Evolutionary conservation across 768 basidiomycete genomes (phyloP), one percentile per base, ranked within the genome.

Genomic region (Vararia minispora): DNA sequence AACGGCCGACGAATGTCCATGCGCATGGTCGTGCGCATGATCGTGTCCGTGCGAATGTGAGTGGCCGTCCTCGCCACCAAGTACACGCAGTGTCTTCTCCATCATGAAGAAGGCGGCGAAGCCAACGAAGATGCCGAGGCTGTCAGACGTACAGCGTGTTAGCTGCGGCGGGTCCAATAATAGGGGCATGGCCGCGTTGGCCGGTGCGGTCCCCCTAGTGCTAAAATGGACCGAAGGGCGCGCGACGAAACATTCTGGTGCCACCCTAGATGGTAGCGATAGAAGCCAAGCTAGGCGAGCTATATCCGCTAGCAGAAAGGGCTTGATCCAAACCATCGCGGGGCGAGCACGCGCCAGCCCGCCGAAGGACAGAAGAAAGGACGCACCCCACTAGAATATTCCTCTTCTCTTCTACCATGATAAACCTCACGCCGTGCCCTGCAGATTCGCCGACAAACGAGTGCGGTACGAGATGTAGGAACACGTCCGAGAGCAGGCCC

Each of bases 71-170:
- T 72, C 78, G 26, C 75, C 69, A 29, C 77, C 74, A 14, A 91
- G 68, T 9, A 89, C 87, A 14, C 89, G 75, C 47, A 91, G 69
- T 9, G 83, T 76, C 62, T 92, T 94, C 56, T 94, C 90, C 75
- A 92, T 87, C 50, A 90, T 70, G 63, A 92, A 94, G 62, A 94
- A 94, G 0, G 84, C 63, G 24, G 86, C 78, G 58, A 94, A 94
- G 4, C 90, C 90, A 18, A 76, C 50, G 54, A 92, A 91, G 48
- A 91, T 84, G 22, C 74, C 83, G 7, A 87, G 65, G 24, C 84
- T 88, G 47, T 23, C n/a, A n/a, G n/a, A n/a, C n/a, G n/a, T n/a
- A n/a, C n/a, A n/a, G n/a, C n/a, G n/a, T n/a, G n/a, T n/a, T n/a
- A n/a, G n/a, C n/a, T n/a, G n/a, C n/a, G n/a, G n/a, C n/a, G n/a